These are phyloP conservation scores for Sugiyamaella floridensis DNA, from an alignment of 805 yeast genomes.

Conservation along the genomic window DNA sequence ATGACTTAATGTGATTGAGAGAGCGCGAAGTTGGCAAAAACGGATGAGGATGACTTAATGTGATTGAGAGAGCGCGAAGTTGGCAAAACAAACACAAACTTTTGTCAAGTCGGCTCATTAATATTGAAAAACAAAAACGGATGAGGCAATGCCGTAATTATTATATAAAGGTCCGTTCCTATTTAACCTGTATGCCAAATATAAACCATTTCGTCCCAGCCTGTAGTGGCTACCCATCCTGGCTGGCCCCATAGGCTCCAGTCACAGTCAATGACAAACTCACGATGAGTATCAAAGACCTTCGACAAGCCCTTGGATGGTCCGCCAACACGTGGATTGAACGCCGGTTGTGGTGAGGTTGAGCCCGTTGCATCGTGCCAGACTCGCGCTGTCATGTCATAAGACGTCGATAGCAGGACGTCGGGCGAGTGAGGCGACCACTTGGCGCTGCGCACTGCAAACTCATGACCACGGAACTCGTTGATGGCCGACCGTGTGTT, in stretches of 20 bases:
- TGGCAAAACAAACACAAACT: neutral
- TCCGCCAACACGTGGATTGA: slow-evolving; percentile 27
- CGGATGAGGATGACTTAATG: too few species aligned
- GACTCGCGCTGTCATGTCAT: slow-evolving; percentile 86
- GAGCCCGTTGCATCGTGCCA: slow-evolving; percentile 73
- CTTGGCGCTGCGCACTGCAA: slow-evolving; percentile 71
- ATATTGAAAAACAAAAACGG: neutral
- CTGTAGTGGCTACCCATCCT: slow-evolving; percentile 91
- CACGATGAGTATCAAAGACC: slow-evolving; percentile 64
- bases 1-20: too few species aligned
- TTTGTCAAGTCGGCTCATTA: too few species aligned
- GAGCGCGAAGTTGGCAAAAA: neutral
- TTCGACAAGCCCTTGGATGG: slow-evolving; percentile 45
- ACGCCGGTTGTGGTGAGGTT: slow-evolving; percentile 44
- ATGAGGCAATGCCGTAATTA: neutral
- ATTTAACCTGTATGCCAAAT: slow-evolving; percentile 60
- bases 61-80: neutral
- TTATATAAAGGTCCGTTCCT: neutral
- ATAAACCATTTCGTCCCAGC: slow-evolving; percentile 94
- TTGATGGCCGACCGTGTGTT: slow-evolving; percentile 63
- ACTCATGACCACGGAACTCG: slow-evolving; percentile 78
- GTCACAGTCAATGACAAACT: slow-evolving; percentile 89
- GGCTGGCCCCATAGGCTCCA: slow-evolving; percentile 96
- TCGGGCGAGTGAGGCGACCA: slow-evolving; percentile 88
- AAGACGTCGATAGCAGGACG: slow-evolving; percentile 66